phyloP scores from a whole-genome alignment of 2,329 filamentous ascomycete species.

The Pseudocercospora pini-densiflorae region DNA sequence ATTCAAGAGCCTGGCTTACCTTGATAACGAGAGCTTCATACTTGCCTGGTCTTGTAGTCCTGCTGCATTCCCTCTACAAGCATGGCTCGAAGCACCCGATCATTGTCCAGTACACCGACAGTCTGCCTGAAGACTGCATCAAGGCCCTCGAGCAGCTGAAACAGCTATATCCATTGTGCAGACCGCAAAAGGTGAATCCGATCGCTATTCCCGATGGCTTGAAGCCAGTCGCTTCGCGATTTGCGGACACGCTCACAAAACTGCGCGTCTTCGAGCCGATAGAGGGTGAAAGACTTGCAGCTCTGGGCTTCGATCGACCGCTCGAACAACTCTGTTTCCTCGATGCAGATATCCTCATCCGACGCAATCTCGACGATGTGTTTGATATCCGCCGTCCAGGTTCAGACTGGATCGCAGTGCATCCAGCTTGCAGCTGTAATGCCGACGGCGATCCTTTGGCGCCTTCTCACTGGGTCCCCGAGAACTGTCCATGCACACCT shows the following conservation, averaged over 20 bases:
- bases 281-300: conserved; percentile 15
- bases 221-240: conserved; percentile 53
- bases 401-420: conserved; percentile 53
- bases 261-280: conserved; percentile 57
- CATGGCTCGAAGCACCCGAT: conserved; percentile 53
- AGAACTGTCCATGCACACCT: conserved; percentile 56
- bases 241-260: conserved; percentile 61
- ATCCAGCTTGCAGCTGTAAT: conserved; percentile 59
- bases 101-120: conserved; percentile 55
- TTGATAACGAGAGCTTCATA: conserved; percentile 58
- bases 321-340: conserved; percentile 54
- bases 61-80: conserved; percentile 55
- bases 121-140: conserved; percentile 47
- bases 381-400: conserved; percentile 48
- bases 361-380: conserved; percentile 50
- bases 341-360: conserved; percentile 58
- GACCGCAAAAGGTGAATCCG: conserved; percentile 36
- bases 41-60: conserved; percentile 56
- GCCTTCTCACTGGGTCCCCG: conserved; percentile 51
- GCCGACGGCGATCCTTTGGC: conserved; percentile 57
- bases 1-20: conserved; percentile 39
- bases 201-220: conserved; percentile 20
- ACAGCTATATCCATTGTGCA: conserved; percentile 48
- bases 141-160: conserved; percentile 47
- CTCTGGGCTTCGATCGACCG: conserved; percentile 3